Base-by-base conservation (phyloP, 164 flowering plant genomes). In the Vitis rupestris region DNA sequence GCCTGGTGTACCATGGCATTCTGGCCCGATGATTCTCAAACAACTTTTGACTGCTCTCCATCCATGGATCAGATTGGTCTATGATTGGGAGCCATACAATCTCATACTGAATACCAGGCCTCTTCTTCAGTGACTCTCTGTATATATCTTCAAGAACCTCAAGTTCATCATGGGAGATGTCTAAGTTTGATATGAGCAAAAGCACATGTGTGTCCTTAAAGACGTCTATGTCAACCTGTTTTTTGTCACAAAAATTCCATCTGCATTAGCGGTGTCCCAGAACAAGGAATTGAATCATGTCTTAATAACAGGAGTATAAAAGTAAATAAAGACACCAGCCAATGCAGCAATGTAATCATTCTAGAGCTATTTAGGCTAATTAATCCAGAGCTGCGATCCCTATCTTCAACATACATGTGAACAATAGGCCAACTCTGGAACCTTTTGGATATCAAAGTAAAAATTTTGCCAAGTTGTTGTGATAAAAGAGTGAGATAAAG, bases 11-110 rank as follows among this genome's bases (percentile, higher is more conserved):
- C 78, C 78, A 75, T 60, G 73, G 53, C 78, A 70, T 75, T 7
- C 5, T 3, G 37, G 17, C 0, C 23, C 61, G 70, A 37, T 70
- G 54, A 11, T 12, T 44, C n/a, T 59, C 70, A 55, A 75, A 75
- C 31, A 55, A 12, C 27, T 47, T 60, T 19, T 69, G 53, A 29
- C 1, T 37, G 31, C 1, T 48, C 10, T 69, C 66, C 2, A 17
- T 59, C 70, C 60, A 74, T 2, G 50, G 48, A 3, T n/a, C 19
- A n/a, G 48, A 10, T 12, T 68, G 64, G 16, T 71, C 72, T 0
- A 67, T 15, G 8, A 71, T 23, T 58, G 78, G 78, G 37, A 75
- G 23, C 78, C 78, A 75, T 15, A 75, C 74, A 10, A 75, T 19
- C 51, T 71, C 78, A 37, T 56, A 75, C n/a, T 67, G 69, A 19